phyloP scores from a whole-genome alignment of 2,329 filamentous ascomycete species.

The Botrytis paeoniae region DNA sequence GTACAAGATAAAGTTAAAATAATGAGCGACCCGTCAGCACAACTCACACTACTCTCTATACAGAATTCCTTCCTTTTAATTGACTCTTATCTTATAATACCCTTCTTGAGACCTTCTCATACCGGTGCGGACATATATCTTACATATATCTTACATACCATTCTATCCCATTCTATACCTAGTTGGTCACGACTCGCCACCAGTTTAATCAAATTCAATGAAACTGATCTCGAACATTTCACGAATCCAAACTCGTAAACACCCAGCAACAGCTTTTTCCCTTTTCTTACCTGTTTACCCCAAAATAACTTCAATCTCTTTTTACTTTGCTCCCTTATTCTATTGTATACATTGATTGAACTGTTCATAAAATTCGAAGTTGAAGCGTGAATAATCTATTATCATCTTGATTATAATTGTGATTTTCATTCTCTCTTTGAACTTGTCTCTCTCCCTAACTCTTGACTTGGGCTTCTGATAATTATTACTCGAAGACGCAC shows the following conservation, averaged over 20 bases:
- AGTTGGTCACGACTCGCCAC: not conserved
- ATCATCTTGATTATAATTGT: not conserved
- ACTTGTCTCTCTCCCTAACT: not conserved
- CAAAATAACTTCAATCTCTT: not conserved
- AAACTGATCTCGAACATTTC: slow-evolving; percentile 15
- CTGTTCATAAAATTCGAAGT: not conserved
- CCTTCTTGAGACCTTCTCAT: not conserved
- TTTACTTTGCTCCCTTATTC: not conserved
- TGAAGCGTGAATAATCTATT: not conserved
- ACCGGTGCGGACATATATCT: not conserved
- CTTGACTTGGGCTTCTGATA: not conserved
- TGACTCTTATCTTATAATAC: not conserved
- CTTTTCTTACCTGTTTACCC: not conserved
- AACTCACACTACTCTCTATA: not conserved
- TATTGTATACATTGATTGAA: not conserved
- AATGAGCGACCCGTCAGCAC: not conserved
- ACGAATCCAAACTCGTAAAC: slow-evolving; percentile 1
- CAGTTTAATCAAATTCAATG: not conserved
- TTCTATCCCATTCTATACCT: not conserved
- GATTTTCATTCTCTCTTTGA: not conserved
- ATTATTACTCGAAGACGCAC: not conserved
- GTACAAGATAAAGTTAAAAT: not conserved
- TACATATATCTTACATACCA: not conserved
- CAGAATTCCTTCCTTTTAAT: not conserved
- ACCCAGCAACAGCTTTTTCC: not conserved